These are phyloP conservation scores for Rhytidhysteron rufulum DNA, from an alignment of 2,329 filamentous ascomycete genomes.

Conservation along the genomic window DNA sequence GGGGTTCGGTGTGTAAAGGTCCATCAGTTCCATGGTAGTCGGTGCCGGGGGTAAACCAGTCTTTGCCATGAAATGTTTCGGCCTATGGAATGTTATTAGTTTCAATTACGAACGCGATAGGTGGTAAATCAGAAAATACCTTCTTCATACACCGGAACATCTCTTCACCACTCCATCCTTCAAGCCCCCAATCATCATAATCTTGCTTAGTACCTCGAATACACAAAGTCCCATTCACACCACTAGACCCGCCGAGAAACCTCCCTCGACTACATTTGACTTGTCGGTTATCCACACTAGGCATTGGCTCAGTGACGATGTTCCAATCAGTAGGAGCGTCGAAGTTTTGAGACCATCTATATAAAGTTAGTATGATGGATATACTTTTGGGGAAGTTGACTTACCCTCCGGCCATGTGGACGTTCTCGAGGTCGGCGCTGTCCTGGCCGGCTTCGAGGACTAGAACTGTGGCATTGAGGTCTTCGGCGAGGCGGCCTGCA, in stretches of 20 bases:
- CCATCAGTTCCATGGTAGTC: conserved; percentile 46
- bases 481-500: conserved; percentile 46
- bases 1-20: conserved; percentile 54
- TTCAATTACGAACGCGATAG: neutral
- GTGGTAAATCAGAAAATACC: conserved; percentile 13
- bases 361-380: neutral
- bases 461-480: conserved; percentile 39
- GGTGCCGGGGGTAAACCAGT: conserved; percentile 52
- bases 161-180: conserved; percentile 55
- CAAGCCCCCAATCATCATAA: conserved; percentile 54
- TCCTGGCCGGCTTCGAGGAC: conserved; percentile 49
- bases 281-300: conserved; percentile 39
- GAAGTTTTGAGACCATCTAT: conserved; percentile 43
- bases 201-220: conserved; percentile 48
- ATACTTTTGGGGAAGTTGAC: neutral
- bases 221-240: conserved; percentile 49
- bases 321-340: conserved; percentile 53
- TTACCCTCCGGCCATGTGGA: conserved; percentile 50
- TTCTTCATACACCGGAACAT: conserved; percentile 56
- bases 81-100: conserved; percentile 27
- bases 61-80: conserved; percentile 56
- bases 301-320: conserved; percentile 40
- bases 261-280: conserved; percentile 49
- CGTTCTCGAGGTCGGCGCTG: conserved; percentile 44
- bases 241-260: conserved; percentile 49